Conservation (phyloP, 140 eudicot species). For the Anethum foeniculum region DNA sequence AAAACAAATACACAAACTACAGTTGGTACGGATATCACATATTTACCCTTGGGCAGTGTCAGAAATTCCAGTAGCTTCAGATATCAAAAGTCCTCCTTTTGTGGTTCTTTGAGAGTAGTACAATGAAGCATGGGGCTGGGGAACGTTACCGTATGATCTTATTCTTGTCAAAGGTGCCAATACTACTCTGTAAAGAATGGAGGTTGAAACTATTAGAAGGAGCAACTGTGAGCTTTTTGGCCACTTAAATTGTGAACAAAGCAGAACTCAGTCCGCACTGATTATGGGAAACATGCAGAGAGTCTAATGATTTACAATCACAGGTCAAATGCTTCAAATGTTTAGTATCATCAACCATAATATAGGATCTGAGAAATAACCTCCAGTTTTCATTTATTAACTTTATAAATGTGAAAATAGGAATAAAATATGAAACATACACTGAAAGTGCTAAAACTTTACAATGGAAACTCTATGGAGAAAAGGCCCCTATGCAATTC, state of each 20-base stretch:
- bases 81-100: slow-evolving; percentile 7
- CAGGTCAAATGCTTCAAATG: background rate
- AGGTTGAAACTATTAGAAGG: background rate
- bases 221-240: background rate
- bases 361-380: background rate
- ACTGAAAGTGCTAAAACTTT: background rate
- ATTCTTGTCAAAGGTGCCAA: slow-evolving; percentile 25
- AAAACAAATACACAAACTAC: too few relatives aligned
- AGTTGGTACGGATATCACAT: too few relatives aligned
- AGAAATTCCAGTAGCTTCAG: slow-evolving; percentile 25
- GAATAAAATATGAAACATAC: background rate
- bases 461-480: background rate
- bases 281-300: background rate
- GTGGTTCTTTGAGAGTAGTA: slow-evolving; percentile 20
- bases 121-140: slow-evolving; percentile 24
- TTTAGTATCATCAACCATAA: background rate
- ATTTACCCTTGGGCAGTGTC: slow-evolving; percentile 26
- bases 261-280: background rate
- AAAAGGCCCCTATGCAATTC: too few relatives aligned
- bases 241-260: background rate
- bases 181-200: slow-evolving; percentile 8
- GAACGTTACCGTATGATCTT: slow-evolving; percentile 18
- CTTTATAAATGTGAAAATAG: too few relatives aligned
- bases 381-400: background rate
- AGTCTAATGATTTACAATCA: background rate